phyloP scores from a whole-genome alignment of 1,284 basidiomycete genomes.

The Naganishia sp. region DNA sequence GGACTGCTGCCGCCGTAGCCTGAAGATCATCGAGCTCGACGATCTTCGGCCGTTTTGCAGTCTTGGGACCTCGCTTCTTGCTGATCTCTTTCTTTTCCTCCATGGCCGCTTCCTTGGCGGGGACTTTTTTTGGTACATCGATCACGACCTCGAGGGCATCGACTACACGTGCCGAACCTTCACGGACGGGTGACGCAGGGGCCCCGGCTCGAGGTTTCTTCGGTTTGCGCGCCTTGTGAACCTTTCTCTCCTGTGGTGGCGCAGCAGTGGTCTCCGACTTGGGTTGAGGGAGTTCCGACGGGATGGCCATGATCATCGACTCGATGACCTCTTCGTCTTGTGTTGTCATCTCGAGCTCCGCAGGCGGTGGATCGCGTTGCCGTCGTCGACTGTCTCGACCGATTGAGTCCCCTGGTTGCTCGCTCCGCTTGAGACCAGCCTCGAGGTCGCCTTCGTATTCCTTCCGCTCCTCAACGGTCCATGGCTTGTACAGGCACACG shows the following conservation, averaged over 20 bases:
- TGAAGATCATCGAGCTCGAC: not conserved
- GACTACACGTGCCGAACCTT: not conserved
- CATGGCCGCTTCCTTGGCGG: not conserved
- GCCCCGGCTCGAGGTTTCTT: not conserved
- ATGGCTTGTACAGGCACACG: slow-evolving; percentile 24
- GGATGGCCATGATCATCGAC: slow-evolving; percentile 5
- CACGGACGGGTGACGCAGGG: not conserved
- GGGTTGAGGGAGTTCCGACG: not conserved
- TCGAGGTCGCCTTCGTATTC: slow-evolving; percentile 20
- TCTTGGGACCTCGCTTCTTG: slow-evolving; percentile 4
- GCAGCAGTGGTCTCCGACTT: not conserved
- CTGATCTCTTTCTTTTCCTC: not conserved
- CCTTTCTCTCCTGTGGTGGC: not conserved
- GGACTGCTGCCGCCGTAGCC: not conserved
- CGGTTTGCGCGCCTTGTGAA: slow-evolving; percentile 2
- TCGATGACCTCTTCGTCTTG: slow-evolving; percentile 4
- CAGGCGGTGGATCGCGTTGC: slow-evolving; percentile 9
- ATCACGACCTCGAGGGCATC: slow-evolving; percentile 16
- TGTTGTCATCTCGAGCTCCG: slow-evolving; percentile 13
- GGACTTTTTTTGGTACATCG: not conserved
- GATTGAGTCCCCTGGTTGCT: not conserved
- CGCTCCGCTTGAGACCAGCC: slow-evolving; percentile 10
- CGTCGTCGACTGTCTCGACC: slow-evolving; percentile 20
- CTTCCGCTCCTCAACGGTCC: slow-evolving; percentile 8
- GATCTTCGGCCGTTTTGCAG: slow-evolving; percentile 25